Base-by-base conservation (phyloP, 805 yeast genomes). In the Myxozyma sirexii region DNA sequence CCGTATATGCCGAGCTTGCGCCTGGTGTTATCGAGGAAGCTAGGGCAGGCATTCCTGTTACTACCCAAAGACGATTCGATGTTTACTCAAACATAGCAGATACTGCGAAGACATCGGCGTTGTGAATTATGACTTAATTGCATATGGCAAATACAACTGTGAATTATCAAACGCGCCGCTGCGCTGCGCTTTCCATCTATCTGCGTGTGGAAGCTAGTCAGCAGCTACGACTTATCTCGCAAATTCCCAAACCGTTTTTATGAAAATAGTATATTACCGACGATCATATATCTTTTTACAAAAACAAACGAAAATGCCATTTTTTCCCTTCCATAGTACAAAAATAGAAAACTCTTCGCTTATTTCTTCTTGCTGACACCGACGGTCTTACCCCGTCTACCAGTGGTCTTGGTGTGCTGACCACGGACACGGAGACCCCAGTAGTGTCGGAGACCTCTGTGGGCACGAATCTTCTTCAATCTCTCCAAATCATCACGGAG, bases 371-470 rank as follows among this genome's bases (percentile, higher is more conserved):
- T 75, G 67, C 79, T 76, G 72, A 79, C 75, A 70, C 78, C 79
- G 67, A 75, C 78, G 69, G 73, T 79, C 82, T 80, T 82, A 75
- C 86, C 86, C 76, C 96, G 92, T 85, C 99, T 91, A 81, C 97
- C 96, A 76, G 99, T 94, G 80, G 99, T 93, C 89, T 94, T 94
- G 87, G 99, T 94, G 86, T 94, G 99, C 86, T 94, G 99, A 84
- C 99, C 99, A 87, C 99, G 91, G 82, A 96, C 99, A 86, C 94
- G 94, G 80, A 94, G 85, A 80, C 97, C 97, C 98, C 97, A 94
- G 93, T 87, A 92, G 86, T 94, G 99, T 88, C 99, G 91, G 82
- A 94, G 88, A 93, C 99, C 99, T 84, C 98, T 87, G 94, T 94
- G 99, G 78, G 98, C 84, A 87, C 99, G 96, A 88, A 96, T 94